Percentiles rank a stretch among this genome's conserved stretches.
These are phyloP conservation scores for Fusarium musae DNA, from an alignment of 2,329 filamentous ascomycete genomes.

Conservation along the genomic window DNA sequence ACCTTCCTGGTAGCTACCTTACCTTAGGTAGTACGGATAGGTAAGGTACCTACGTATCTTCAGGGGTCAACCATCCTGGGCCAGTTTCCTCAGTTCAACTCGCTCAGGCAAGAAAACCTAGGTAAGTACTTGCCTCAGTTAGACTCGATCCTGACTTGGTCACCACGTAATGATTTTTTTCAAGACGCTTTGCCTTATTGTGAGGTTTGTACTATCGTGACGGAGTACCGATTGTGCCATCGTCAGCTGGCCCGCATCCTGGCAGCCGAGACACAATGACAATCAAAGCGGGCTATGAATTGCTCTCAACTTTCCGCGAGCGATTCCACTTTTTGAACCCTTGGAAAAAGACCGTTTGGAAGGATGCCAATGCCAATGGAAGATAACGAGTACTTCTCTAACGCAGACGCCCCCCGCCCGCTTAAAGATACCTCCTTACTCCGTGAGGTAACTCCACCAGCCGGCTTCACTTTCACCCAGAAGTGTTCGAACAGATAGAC, in stretches of 20 bases:
- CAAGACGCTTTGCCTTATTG: background rate
- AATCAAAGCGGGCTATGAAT: conserved; percentile 1
- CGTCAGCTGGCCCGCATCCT: conserved; percentile 35
- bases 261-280: conserved; percentile 10
- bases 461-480: conserved; percentile 2
- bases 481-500: conserved; percentile 17
- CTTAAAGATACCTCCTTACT: background rate
- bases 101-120: background rate
- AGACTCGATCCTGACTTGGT: background rate
- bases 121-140: background rate
- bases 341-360: conserved; percentile 5
- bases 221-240: conserved; percentile 10
- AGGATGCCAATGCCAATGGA: background rate
- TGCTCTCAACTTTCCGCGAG: conserved; percentile 5
- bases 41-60: background rate
- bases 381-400: background rate
- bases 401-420: conserved; percentile 24
- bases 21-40: background rate
- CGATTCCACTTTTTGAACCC: conserved; percentile 30
- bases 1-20: background rate
- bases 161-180: too few species aligned
- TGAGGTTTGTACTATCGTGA: background rate
- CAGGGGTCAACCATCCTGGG: background rate
- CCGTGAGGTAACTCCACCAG: background rate
- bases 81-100: background rate